These are phyloP conservation scores for Alternaria sp. DNA, from an alignment of 2,329 filamentous ascomycete genomes.

Conservation along the genomic window DNA sequence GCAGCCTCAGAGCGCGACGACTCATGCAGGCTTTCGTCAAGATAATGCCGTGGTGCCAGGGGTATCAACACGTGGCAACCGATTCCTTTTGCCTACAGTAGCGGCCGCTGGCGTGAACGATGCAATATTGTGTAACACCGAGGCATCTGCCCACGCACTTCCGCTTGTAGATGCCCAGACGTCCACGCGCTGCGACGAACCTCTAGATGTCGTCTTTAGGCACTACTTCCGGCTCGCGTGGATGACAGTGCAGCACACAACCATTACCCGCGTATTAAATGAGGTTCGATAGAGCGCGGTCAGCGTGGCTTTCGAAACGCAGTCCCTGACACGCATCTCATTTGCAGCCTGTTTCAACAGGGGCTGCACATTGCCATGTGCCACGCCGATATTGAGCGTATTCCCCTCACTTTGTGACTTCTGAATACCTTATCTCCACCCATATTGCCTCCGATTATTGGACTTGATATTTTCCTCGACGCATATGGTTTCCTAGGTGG, in stretches of 20 bases:
- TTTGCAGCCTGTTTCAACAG: conserved; percentile 35
- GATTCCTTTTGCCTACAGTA: conserved; percentile 31
- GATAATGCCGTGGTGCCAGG: conserved; percentile 33
- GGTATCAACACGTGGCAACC: conserved; percentile 40
- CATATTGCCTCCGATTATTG: conserved; percentile 33
- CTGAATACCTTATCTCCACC: conserved; percentile 24
- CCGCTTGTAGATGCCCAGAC: background rate
- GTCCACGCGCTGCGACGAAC: conserved; percentile 1
- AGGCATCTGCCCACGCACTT: conserved; percentile 11
- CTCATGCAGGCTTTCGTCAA: conserved; percentile 35
- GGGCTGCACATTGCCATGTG: conserved; percentile 22
- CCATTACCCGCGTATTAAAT: conserved; percentile 18
- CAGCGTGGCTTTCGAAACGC: conserved; percentile 29
- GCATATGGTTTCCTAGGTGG: conserved; percentile 18
- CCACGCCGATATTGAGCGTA: conserved; percentile 27
- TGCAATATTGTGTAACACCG: conserved; percentile 16
- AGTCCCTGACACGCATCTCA: conserved; percentile 21
- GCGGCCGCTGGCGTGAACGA: conserved; percentile 43
- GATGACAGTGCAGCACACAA: conserved; percentile 14
- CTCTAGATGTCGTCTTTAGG: conserved; percentile 6
- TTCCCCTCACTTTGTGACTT: conserved; percentile 15
- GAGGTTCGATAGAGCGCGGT: conserved; percentile 1
- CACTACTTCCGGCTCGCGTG: conserved; percentile 25
- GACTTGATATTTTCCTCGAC: conserved; percentile 10
- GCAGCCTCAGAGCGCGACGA: conserved; percentile 32